Conservation (phyloP, 495 filamentous ascomycete species). For the Glarea lozoyensis region DNA sequence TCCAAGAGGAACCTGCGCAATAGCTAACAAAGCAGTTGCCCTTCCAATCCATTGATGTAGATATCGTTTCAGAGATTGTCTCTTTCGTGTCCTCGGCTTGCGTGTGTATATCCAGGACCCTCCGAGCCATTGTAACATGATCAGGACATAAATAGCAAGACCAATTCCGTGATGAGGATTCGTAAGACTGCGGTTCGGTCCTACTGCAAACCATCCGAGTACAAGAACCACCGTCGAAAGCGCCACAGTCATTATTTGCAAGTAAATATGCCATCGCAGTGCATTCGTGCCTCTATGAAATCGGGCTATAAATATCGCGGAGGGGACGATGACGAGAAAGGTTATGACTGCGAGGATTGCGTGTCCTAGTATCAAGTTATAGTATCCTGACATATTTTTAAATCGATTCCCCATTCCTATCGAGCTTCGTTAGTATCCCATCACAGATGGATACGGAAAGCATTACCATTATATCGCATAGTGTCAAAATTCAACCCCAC, state of each 20-base stretch:
- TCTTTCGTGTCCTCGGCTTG: slow-evolving; percentile 42
- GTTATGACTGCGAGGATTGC: slow-evolving; percentile 79
- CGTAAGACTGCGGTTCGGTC: slow-evolving; percentile 64
- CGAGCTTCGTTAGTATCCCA: not conserved
- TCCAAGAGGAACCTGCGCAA: slow-evolving; percentile 82
- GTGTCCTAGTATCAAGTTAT: slow-evolving; percentile 71
- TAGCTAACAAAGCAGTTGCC: slow-evolving; percentile 62
- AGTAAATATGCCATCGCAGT: slow-evolving; percentile 74
- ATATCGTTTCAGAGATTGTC: slow-evolving; percentile 54
- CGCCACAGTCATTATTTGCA: slow-evolving; percentile 70
- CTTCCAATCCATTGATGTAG: slow-evolving; percentile 87
- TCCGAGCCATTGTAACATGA: slow-evolving; percentile 71
- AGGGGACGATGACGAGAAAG: slow-evolving; percentile 76
- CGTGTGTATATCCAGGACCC: slow-evolving; percentile 61
- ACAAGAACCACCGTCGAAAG: slow-evolving; percentile 66
- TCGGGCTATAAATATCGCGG: slow-evolving; percentile 66
- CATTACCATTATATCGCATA: slow-evolving; percentile 89
- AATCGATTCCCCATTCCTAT: slow-evolving; percentile 86
- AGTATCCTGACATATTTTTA: slow-evolving; percentile 63
- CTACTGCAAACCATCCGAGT: slow-evolving; percentile 73
- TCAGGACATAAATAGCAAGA: slow-evolving; percentile 75
- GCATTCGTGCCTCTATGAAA: slow-evolving; percentile 60
- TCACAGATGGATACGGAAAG: not conserved
- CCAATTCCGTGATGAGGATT: slow-evolving; percentile 97
- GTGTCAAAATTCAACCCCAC: slow-evolving; percentile 84